Conservation (phyloP, 495 filamentous ascomycete genomes). For the Aspergillus ostianus region DNA sequence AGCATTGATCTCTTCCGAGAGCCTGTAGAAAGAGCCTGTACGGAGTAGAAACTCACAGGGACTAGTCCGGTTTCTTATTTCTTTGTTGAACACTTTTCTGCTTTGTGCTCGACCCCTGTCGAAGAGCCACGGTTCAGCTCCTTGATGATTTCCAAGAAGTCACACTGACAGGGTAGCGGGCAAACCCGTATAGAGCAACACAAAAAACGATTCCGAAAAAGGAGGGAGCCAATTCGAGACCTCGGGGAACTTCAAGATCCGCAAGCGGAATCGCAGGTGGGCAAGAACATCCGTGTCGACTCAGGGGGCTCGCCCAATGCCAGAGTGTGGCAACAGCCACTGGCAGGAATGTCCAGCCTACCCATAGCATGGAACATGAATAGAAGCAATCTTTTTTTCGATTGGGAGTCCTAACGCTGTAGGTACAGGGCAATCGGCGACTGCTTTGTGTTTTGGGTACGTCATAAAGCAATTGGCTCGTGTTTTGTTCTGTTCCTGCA, state of each 20-base stretch:
- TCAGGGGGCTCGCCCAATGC: not conserved
- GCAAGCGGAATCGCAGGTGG: not conserved
- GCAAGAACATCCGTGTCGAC: not conserved
- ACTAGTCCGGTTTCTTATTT: not conserved
- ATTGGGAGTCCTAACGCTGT: not conserved
- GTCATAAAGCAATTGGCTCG: not conserved
- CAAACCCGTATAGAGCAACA: slow-evolving; percentile 1
- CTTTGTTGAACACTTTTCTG: not conserved
- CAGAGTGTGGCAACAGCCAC: not conserved
- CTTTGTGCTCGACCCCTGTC: slow-evolving; percentile 1
- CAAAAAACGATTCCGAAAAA: not conserved
- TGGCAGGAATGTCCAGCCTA: not conserved
- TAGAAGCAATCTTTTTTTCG: not conserved
- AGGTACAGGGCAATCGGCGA: not conserved
- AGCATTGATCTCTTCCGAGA: not conserved
- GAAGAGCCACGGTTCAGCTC: slow-evolving; percentile 6
- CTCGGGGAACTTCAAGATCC: not conserved
- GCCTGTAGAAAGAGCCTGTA: not conserved
- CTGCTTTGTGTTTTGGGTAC: not conserved
- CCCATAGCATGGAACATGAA: not conserved
- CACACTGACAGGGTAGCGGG: slow-evolving; percentile 3
- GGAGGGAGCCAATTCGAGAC: not conserved
- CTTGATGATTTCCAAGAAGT: slow-evolving; percentile 2
- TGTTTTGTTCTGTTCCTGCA: not conserved
- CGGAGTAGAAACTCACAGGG: not conserved